These are phyloP conservation scores for Ceratocystis cacaofunesta DNA, from an alignment of 2,329 filamentous ascomycete species.

Conservation along the genomic window DNA sequence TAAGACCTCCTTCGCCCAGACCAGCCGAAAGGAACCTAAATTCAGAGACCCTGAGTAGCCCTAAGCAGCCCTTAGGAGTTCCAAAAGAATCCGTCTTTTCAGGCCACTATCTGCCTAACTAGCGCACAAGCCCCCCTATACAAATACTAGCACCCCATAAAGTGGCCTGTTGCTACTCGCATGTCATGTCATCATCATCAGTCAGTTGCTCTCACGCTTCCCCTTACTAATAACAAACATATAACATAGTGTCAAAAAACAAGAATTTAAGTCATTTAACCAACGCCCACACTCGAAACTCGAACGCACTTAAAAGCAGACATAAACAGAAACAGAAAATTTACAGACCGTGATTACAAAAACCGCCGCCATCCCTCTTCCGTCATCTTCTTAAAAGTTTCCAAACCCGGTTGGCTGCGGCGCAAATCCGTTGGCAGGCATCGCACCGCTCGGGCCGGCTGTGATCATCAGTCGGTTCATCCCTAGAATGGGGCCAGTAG, in stretches of 20 bases:
- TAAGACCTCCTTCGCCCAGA: not conserved
- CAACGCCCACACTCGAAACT: not conserved
- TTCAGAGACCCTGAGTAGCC: not conserved
- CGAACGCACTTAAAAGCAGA: not conserved
- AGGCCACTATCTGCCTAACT: not conserved
- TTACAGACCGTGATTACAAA: constrained; percentile 9
- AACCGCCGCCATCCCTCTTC: constrained; percentile 4
- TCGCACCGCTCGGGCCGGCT: constrained; percentile 54
- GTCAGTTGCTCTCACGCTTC: not conserved
- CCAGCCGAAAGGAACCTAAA: not conserved
- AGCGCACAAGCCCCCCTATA: not conserved
- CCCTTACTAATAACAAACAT: not conserved
- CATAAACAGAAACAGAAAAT: constrained; percentile 10
- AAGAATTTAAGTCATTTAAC: not conserved
- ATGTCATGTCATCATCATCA: not conserved
- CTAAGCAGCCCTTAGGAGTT: not conserved
- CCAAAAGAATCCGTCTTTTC: not conserved
- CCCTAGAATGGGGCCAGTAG: constrained; percentile 85
- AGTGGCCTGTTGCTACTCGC: not conserved
- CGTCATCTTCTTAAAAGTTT: constrained; percentile 28
- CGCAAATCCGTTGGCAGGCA: constrained; percentile 72
- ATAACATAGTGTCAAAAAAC: not conserved
- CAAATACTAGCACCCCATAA: not conserved
- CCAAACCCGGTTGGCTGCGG: constrained; percentile 75
- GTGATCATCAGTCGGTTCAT: constrained; percentile 87